A percentile compares a stretch with the other conserved stretches of the same genome.
Conservation (phyloP, 1,284 basidiomycete genomes). For the Pulchroboletus neoregius region DNA sequence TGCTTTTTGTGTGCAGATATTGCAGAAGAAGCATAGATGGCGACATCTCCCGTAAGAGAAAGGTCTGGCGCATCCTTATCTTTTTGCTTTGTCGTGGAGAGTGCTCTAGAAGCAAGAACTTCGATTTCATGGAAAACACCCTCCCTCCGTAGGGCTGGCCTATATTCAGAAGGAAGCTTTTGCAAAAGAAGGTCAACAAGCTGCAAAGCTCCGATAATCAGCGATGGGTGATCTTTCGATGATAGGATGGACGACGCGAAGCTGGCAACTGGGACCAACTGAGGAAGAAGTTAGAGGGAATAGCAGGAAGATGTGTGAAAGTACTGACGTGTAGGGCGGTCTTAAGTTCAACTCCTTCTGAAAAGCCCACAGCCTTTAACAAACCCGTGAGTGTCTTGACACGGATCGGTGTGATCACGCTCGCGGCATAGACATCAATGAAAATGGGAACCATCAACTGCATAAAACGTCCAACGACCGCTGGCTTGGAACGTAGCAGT, state of each 20-base stretch:
- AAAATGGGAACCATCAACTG: constrained; percentile 85
- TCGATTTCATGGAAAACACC: constrained; percentile 94
- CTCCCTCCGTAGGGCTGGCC: constrained; percentile 84
- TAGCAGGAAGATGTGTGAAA: constrained; percentile 1
- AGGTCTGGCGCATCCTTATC: constrained; percentile 44
- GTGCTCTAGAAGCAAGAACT: constrained; percentile 56
- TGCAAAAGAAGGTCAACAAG: constrained; percentile 83
- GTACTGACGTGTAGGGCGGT: constrained; percentile 64
- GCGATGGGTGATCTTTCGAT: constrained; percentile 80
- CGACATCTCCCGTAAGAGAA: constrained; percentile 36
- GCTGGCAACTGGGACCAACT: constrained; percentile 88
- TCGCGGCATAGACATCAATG: constrained; percentile 93
- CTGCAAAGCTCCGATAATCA: constrained; percentile 85
- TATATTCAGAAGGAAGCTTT: constrained; percentile 81
- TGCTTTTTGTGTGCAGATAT: constrained; percentile 66
- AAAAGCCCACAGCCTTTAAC: constrained; percentile 85
- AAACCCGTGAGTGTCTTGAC: constrained; percentile 84
- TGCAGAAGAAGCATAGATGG: constrained; percentile 36
- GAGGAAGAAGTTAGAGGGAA: constrained; percentile 11
- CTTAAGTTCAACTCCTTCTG: constrained; percentile 73
- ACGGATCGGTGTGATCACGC: constrained; percentile 80
- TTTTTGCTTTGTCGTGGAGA: constrained; percentile 56
- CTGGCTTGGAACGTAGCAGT: constrained; percentile 69
- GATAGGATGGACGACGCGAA: constrained; percentile 92
- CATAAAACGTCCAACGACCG: constrained; percentile 80